Percentiles rank a stretch among this genome's conserved stretches.
Evolutionary conservation across 2,329 filamentous ascomycete genomes (phyloP).

Genomic region (Fusarium sp.): DNA sequence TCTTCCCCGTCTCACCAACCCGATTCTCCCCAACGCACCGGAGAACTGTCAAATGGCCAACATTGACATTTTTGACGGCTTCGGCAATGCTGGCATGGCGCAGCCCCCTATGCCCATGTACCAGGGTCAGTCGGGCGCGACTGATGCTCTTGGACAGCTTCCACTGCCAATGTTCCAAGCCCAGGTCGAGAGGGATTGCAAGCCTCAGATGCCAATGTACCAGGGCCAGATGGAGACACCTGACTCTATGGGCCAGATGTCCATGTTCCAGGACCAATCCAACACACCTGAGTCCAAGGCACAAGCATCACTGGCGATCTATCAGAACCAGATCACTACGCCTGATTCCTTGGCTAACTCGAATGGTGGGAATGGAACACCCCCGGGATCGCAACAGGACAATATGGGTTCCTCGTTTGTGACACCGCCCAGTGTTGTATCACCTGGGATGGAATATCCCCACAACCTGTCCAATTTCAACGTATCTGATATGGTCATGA

Average conservation of each 20-base stretch:
- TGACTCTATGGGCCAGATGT: background rate
- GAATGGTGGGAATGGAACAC: conserved; percentile 47
- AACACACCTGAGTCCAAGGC: background rate
- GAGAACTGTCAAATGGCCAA: conserved; percentile 65
- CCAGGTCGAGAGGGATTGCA: background rate
- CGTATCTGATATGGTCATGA: conserved; percentile 68
- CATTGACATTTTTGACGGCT: conserved; percentile 75
- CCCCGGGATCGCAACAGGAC: conserved; percentile 44
- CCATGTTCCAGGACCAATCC: background rate
- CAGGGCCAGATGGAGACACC: background rate
- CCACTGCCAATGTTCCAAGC: background rate
- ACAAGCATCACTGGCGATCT: conserved; percentile 59
- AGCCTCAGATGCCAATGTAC: background rate
- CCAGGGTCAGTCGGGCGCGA: background rate
- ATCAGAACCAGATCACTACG: conserved; percentile 58
- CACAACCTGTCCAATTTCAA: conserved; percentile 59
- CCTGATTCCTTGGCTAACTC: conserved; percentile 51
- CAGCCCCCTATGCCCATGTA: conserved; percentile 56
- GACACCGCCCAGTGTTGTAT: conserved; percentile 66
- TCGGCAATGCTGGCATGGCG: conserved; percentile 72
- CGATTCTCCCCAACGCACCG: conserved; percentile 70
- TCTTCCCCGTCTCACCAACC: conserved; percentile 71
- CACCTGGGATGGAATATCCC: conserved; percentile 63
- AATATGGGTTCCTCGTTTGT: conserved; percentile 64
- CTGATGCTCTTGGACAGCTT: background rate